phyloP scores from a whole-genome alignment of 2,329 filamentous ascomycete species.

The Cladobotryum mycophilum region DNA sequence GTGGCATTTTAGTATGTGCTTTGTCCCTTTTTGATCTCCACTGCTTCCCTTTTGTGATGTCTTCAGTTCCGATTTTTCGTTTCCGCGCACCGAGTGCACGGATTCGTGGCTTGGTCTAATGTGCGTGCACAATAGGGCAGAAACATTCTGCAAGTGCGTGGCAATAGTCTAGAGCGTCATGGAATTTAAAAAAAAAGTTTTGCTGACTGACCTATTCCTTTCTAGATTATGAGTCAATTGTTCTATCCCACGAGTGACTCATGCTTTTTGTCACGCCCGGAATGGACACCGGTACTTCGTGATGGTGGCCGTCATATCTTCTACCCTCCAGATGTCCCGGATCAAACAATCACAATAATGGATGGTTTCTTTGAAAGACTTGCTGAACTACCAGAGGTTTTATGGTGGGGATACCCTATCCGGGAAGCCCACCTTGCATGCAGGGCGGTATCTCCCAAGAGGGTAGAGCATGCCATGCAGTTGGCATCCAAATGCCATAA shows the following conservation, averaged over 20 bases:
- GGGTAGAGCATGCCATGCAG: slow-evolving; percentile 23
- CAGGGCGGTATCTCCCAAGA: slow-evolving; percentile 22
- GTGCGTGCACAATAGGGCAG: no score
- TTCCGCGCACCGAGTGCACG: no score
- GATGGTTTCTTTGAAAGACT: slow-evolving; percentile 30
- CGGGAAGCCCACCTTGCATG: slow-evolving; percentile 15
- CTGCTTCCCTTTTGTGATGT: no score
- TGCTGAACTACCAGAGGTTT: slow-evolving; percentile 28
- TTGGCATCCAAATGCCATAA: slow-evolving; percentile 22
- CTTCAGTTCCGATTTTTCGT: no score
- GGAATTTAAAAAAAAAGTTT: not conserved
- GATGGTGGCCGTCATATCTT: slow-evolving; percentile 21
- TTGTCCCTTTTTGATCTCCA: no score
- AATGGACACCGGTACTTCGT: slow-evolving; percentile 30
- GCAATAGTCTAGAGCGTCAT: no score
- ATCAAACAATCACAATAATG: slow-evolving; percentile 19
- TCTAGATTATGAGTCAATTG: slow-evolving; percentile 32
- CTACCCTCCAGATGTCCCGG: slow-evolving; percentile 18
- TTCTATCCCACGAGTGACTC: slow-evolving; percentile 29
- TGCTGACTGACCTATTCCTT: not conserved
- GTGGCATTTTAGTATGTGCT: slow-evolving; percentile 29
- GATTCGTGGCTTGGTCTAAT: no score
- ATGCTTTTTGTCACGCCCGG: slow-evolving; percentile 31
- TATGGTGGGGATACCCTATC: slow-evolving; percentile 24
- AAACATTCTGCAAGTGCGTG: no score